phyloP scores from a whole-genome alignment of 306 rosid species.

The Comarum palustre region DNA sequence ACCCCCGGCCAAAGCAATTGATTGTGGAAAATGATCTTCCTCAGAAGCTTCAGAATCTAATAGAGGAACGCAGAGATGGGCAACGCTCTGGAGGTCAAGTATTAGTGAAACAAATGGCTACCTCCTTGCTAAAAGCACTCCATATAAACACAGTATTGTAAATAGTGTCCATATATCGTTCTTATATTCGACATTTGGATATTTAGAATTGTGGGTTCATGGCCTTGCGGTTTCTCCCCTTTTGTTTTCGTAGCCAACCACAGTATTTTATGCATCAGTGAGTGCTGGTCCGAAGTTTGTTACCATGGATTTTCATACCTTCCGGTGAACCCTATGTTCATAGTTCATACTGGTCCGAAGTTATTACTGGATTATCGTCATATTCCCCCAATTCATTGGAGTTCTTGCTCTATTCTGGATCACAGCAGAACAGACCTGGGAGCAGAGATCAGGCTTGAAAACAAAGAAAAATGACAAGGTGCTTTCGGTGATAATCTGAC shows the following conservation, averaged over 20 bases:
- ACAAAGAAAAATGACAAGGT: no score
- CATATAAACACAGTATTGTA: constrained; percentile 96
- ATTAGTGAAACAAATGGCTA: constrained; percentile 98
- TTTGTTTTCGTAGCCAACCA: neutral
- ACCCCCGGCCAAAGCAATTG: constrained; percentile 96
- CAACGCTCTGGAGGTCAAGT: constrained; percentile 82
- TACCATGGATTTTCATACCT: neutral
- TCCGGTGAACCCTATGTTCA: neutral
- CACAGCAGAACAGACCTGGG: no score
- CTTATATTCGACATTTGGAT: constrained; percentile 18
- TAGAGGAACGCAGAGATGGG: constrained; percentile 94
- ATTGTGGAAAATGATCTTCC: constrained; percentile 98
- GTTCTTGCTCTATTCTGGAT: no score
- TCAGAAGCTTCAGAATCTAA: constrained; percentile 84
- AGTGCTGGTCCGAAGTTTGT: constrained; percentile 11
- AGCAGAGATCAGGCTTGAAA: no score
- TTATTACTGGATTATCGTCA: neutral
- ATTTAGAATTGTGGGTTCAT: constrained; percentile 2
- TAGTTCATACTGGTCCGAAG: neutral
- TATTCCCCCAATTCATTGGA: no score
- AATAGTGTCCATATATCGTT: constrained; percentile 19
- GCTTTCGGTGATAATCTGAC: no score
- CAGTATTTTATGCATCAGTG: neutral
- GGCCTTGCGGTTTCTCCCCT: neutral
- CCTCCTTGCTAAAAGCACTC: constrained; percentile 91